Evolutionary conservation across 2,329 filamentous ascomycete species (phyloP).

Genomic region (Ceratocystis destructans): DNA sequence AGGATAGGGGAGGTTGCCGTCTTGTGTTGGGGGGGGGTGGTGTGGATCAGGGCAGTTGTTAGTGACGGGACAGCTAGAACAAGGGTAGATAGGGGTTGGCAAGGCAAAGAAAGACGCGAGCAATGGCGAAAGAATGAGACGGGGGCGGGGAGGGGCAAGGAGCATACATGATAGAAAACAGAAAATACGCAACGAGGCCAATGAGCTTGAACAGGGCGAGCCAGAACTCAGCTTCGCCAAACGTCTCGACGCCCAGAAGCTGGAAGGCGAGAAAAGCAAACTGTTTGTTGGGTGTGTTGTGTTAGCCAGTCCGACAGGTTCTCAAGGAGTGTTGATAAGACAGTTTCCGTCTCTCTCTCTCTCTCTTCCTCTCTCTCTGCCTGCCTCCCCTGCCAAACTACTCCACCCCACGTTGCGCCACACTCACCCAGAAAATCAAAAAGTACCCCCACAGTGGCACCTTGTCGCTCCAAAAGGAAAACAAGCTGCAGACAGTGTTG

Average conservation of each 20-base stretch:
- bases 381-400: neutral
- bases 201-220: constrained; percentile 58
- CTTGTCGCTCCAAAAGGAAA: constrained; percentile 50
- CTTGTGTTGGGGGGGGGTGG: too few species aligned
- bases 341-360: neutral
- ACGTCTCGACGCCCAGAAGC: constrained; percentile 57
- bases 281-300: constrained; percentile 21
- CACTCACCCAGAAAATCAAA: constrained; percentile 52
- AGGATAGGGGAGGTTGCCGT: too few species aligned
- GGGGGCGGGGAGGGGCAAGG: neutral
- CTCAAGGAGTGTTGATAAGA: neutral
- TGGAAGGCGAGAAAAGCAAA: constrained; percentile 53
- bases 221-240: constrained; percentile 72
- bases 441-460: constrained; percentile 55
- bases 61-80: neutral
- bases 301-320: neutral
- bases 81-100: too few species aligned
- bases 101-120: neutral
- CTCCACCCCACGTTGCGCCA: neutral
- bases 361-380: neutral
- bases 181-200: constrained; percentile 55
- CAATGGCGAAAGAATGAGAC: neutral
- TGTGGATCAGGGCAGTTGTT: too few species aligned
- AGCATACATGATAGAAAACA: constrained; percentile 52
- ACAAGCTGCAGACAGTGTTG: constrained; percentile 52